These are phyloP conservation scores for Phylloporus sp. DNA, from an alignment of 1,284 basidiomycete genomes.

Conservation along the genomic window DNA sequence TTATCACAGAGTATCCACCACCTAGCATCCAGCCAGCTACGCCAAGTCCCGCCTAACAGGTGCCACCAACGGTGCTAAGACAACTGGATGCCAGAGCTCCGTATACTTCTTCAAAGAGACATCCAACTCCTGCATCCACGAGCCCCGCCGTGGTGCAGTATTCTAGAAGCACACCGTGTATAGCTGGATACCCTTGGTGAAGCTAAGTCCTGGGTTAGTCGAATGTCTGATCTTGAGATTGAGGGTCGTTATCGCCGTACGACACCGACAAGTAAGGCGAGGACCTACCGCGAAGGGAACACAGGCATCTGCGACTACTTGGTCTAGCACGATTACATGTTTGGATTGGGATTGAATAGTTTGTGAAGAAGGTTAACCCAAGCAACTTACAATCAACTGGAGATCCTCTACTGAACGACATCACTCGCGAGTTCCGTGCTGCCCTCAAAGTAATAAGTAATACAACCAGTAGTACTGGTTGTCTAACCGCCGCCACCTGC, in stretches of 20 bases:
- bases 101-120: constrained; percentile 61
- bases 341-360: background rate
- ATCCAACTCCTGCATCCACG: constrained; percentile 56
- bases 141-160: constrained; percentile 36
- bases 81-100: constrained; percentile 43
- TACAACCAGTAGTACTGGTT: too few species aligned
- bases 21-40: constrained; percentile 58
- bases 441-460: constrained; percentile 23
- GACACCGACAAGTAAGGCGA: background rate
- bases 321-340: background rate
- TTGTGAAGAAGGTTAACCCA: background rate
- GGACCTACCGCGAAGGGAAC: constrained; percentile 2
- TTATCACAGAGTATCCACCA: constrained; percentile 55
- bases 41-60: constrained; percentile 45
- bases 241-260: background rate
- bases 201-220: constrained; percentile 53
- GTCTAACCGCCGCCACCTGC: constrained; percentile 25
- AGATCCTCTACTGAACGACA: constrained; percentile 21
- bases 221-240: constrained; percentile 53
- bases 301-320: background rate
- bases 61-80: constrained; percentile 56
- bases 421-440: constrained; percentile 18
- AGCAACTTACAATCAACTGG: constrained; percentile 16
- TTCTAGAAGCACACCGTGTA: constrained; percentile 53
- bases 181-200: constrained; percentile 61